Conservation (phyloP, 164 flowering plant species). For the Macadamia tetraphylla region DNA sequence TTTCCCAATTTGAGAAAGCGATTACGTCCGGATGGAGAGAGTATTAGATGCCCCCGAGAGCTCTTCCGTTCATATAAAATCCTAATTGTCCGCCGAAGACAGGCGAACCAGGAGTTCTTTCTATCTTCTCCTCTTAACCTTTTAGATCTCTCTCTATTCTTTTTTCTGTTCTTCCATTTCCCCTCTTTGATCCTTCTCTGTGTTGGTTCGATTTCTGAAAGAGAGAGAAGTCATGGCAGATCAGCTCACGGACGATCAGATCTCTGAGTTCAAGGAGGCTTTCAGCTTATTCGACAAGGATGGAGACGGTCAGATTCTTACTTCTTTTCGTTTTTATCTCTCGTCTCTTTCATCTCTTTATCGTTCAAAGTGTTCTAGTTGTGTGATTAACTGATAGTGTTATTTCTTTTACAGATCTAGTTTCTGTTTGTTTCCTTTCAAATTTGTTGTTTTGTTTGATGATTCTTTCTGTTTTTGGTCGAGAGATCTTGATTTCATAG, state of each 20-base stretch:
- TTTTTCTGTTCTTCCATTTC: background rate
- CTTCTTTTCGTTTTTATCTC: background rate
- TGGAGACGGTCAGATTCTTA: conserved; percentile 33
- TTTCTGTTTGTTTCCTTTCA: background rate
- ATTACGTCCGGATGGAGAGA: background rate
- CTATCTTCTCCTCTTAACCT: background rate
- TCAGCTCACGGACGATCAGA: conserved; percentile 47
- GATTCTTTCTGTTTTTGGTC: too few relatives aligned
- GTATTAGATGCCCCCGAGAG: background rate
- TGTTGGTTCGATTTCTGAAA: background rate
- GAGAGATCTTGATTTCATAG: too few relatives aligned
- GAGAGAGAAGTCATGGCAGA: conserved; percentile 28
- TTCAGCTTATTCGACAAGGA: conserved; percentile 52
- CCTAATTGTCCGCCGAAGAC: conserved; percentile 14
- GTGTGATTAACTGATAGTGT: background rate
- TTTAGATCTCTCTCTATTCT: background rate
- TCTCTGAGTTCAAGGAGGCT: conserved; percentile 50
- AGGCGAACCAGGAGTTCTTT: background rate
- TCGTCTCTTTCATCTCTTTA: background rate
- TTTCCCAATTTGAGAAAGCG: background rate
- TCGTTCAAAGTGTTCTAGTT: too few relatives aligned
- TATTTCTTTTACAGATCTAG: background rate
- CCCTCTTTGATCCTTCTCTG: background rate
- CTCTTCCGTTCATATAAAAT: conserved; percentile 14
- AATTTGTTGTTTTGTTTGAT: background rate